Base-by-base conservation (phyloP, 2,329 filamentous ascomycete species). In the Bipolaris oryzae region DNA sequence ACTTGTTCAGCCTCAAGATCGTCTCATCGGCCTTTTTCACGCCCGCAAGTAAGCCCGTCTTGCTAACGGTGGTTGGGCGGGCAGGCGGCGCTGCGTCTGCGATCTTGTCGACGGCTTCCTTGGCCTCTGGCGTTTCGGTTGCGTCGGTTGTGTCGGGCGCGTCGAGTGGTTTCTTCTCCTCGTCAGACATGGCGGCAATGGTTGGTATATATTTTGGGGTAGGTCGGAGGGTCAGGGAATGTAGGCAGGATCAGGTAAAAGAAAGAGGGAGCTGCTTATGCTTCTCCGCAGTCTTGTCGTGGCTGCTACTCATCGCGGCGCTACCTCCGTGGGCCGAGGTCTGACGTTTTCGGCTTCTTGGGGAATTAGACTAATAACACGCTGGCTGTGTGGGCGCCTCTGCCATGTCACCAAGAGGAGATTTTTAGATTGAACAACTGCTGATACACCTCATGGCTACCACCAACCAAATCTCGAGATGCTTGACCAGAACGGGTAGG, bases 1-100 rank as follows among this genome's bases (percentile, higher is more conserved):
- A 80, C 78, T 79, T 80, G 70, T 80, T 80, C 66, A 80, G 56
- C 48, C 78, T 74, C 66, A 80, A 58, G 7, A 79, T 69, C 9
- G 76, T 69, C 35, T 66, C 67, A 57, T 80, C 78, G 5, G 76
- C 66, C 46, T 74, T 70, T 55, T 69, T 70, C 3, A 74, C 62
- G 10, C 75, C 62, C 6, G 67, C 63, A 18, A 73, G 57, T 35
- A 72, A 65, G 50, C 64, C 69, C 43, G 49, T 52, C 21, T 57
- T 58, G 31, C 33, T n/a, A 16, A 55, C 18, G 23, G 50, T 41
- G 11, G 23, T 58, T 59, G 48, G 74, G 65, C 50, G 51, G 15
- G 48, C 63, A 39, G 54, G 55, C 1, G 65, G 61, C 47, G 63
- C 60, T 25, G 58, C 56, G 18, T 63, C 62, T 28, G 60, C 58